These are phyloP conservation scores for Solanum pinnatisectum DNA, from an alignment of 257 asterid species.

Conservation along the genomic window DNA sequence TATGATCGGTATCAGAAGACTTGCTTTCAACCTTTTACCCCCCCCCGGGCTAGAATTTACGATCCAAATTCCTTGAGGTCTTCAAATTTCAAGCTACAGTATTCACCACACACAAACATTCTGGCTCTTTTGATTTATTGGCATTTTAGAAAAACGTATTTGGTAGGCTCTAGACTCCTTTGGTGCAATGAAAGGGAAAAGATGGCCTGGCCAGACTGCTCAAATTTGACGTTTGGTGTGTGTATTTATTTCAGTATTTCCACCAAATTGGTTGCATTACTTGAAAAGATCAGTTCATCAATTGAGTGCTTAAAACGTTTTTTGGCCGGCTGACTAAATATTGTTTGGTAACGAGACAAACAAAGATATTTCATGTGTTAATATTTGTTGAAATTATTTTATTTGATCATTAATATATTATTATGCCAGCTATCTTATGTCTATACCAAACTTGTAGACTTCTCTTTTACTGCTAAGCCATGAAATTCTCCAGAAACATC, in stretches of 20 bases:
- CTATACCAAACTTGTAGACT: background rate
- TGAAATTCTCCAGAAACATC: background rate
- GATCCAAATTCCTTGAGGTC: too few species aligned
- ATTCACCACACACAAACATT: background rate
- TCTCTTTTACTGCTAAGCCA: background rate
- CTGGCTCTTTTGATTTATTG: background rate
- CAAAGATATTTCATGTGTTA: too few species aligned
- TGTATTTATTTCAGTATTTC: background rate
- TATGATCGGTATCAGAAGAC: too few species aligned
- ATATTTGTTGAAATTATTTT: background rate
- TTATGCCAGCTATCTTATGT: background rate
- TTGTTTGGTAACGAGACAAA: background rate
- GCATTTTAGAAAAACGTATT: background rate
- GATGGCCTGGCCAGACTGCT: background rate
- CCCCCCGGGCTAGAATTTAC: too few species aligned
- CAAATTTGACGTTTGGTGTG: background rate
- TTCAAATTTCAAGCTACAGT: background rate
- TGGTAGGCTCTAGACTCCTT: background rate
- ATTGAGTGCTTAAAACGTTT: background rate
- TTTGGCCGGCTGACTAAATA: background rate
- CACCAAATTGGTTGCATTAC: background rate
- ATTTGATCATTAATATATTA: too few species aligned
- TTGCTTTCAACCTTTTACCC: too few species aligned
- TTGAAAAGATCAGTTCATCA: background rate
- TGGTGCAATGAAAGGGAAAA: background rate